phyloP scores from a whole-genome alignment of 208 protist species.

The Strigomonas culicis region DNA sequence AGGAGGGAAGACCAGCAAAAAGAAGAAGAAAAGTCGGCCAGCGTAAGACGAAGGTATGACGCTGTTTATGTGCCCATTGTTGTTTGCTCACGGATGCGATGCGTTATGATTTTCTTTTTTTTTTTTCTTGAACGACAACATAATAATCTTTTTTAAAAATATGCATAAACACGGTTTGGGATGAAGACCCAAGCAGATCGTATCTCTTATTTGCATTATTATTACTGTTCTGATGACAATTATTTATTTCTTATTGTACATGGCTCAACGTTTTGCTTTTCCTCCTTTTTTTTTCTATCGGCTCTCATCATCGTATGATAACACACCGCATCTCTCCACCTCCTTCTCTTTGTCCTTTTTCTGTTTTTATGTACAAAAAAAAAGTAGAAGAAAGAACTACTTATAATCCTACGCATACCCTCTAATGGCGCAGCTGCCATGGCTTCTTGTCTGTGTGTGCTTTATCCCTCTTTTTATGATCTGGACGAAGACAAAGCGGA shows the following conservation, averaged over 20 bases:
- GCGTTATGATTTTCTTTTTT: constrained; percentile 11
- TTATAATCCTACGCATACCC: not conserved
- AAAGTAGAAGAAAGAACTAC: not conserved
- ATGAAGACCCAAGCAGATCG: too few relatives aligned
- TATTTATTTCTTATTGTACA: not conserved
- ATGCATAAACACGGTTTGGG: too few relatives aligned
- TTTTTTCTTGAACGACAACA: not conserved
- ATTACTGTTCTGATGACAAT: not conserved
- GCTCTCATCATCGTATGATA: too few relatives aligned
- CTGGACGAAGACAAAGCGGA: constrained; percentile 63
- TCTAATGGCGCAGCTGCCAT: constrained; percentile 57
- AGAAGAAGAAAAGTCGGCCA: not conserved
- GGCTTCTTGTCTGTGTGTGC: constrained; percentile 52
- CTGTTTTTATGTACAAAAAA: constrained; percentile 12
- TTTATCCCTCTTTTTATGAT: constrained; percentile 71
- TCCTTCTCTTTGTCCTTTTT: constrained; percentile 8
- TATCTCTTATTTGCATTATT: not conserved
- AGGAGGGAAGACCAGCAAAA: not conserved
- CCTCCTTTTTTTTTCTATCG: not conserved
- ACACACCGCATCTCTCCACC: not conserved
- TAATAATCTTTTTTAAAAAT: too few relatives aligned
- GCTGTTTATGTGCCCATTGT: not conserved
- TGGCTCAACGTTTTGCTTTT: not conserved
- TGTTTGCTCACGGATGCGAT: not conserved
- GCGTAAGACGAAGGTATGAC: not conserved